phyloP scores from a whole-genome alignment of 257 asterid genomes.

The Nicotiana obtusifolia region DNA sequence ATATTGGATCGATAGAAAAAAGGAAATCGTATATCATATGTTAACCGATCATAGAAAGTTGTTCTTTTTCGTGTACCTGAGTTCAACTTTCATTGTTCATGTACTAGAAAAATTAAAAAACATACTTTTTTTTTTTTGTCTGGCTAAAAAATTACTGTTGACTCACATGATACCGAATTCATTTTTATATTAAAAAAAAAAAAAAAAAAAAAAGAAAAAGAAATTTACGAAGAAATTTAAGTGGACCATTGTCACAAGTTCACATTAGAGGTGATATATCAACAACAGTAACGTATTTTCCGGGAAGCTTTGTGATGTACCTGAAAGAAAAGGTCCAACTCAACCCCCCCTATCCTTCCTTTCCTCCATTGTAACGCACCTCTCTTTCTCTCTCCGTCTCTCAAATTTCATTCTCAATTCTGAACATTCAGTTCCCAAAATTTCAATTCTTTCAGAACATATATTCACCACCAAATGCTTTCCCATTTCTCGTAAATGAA shows the following conservation, averaged over 20 bases:
- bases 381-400: not conserved
- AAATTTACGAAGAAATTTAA: too few species aligned
- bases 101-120: too few species aligned
- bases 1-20: too few species aligned
- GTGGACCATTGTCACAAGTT: not conserved
- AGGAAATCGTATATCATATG: too few species aligned
- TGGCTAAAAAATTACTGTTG: too few species aligned
- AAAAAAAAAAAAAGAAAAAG: not conserved
- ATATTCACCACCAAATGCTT: too few species aligned
- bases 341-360: not conserved
- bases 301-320: slow-evolving; percentile 7
- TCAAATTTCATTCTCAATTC: slow-evolving; percentile 1
- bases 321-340: not conserved
- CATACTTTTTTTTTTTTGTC: too few species aligned
- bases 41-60: too few species aligned
- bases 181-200: not conserved
- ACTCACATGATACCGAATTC: too few species aligned
- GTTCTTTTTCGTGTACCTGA: too few species aligned
- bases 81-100: too few species aligned
- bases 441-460: not conserved
- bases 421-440: not conserved
- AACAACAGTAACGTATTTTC: slow-evolving; percentile 6
- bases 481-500: too few species aligned
- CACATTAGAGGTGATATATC: not conserved
- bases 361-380: slow-evolving; percentile 1